Percentiles rank a stretch among this genome's conserved stretches.
phyloP scores from a whole-genome alignment of 2,329 filamentous ascomycete genomes.

The Aspergillus jensenii region DNA sequence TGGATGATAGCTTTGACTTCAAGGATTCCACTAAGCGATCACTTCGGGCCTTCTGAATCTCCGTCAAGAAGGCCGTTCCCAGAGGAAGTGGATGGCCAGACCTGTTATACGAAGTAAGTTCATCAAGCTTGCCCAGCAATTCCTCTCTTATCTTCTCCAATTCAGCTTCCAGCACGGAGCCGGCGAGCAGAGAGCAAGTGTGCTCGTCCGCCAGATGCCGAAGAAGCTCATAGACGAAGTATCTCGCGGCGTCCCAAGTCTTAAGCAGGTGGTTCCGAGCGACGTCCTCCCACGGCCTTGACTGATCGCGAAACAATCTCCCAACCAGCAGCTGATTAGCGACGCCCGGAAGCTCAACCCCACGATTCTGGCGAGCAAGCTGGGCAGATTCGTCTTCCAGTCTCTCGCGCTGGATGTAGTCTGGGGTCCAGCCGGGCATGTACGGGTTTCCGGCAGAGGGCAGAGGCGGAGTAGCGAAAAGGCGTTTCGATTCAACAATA shows the following conservation, averaged over 20 bases:
- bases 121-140: slow-evolving; percentile 23
- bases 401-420: neutral
- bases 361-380: slow-evolving; percentile 28
- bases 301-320: slow-evolving; percentile 35
- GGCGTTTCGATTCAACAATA: neutral
- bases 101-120: slow-evolving; percentile 23
- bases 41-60: slow-evolving; percentile 10
- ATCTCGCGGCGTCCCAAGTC: slow-evolving; percentile 22
- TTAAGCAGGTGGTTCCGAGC: slow-evolving; percentile 24
- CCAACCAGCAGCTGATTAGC: slow-evolving; percentile 36
- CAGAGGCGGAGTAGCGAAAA: too few species aligned
- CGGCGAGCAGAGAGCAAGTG: slow-evolving; percentile 20
- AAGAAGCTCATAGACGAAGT: slow-evolving; percentile 26
- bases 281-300: slow-evolving; percentile 33
- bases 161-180: slow-evolving; percentile 18
- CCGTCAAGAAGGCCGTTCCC: neutral
- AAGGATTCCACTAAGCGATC: slow-evolving; percentile 11
- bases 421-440: slow-evolving; percentile 14
- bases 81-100: slow-evolving; percentile 27
- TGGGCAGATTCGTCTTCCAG: slow-evolving; percentile 24
- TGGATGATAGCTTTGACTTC: neutral
- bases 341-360: slow-evolving; percentile 36
- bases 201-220: slow-evolving; percentile 24
- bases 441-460: slow-evolving; percentile 11
- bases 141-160: slow-evolving; percentile 21